Conservation (phyloP, 2,329 filamentous ascomycete genomes). For the Trichoderma asperellum region DNA sequence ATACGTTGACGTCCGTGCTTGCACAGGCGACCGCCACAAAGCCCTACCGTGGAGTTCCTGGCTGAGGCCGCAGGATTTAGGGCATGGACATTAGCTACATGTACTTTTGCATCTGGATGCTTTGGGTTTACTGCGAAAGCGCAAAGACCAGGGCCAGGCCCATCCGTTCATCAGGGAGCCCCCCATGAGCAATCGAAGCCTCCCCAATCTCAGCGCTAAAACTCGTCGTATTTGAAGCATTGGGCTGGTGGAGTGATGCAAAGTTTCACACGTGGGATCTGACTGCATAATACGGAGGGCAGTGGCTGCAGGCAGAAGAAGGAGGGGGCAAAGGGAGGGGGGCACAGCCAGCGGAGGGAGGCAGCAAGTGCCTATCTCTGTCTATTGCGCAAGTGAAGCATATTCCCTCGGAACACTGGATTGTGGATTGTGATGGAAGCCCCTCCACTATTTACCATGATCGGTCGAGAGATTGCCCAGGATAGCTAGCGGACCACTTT, state of each 20-base stretch:
- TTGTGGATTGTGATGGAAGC: background rate
- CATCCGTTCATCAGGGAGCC: background rate
- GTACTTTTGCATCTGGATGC: background rate
- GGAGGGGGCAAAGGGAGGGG: background rate
- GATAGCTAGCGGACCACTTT: background rate
- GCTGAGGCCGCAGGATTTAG: background rate
- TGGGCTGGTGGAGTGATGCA: background rate
- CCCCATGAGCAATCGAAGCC: background rate
- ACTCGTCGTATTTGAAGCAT: background rate
- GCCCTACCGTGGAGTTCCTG: background rate
- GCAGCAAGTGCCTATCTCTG: background rate
- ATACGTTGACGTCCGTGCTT: background rate
- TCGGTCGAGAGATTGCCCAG: background rate
- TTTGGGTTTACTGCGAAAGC: background rate
- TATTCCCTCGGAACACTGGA: background rate
- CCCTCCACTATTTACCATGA: background rate
- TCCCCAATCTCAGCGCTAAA: background rate
- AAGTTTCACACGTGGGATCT: slow-evolving; percentile 7
- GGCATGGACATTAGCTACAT: background rate
- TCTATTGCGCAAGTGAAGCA: background rate
- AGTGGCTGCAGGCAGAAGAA: background rate
- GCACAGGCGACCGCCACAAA: too few species aligned
- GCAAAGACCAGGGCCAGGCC: background rate
- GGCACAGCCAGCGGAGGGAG: background rate
- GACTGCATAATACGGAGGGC: background rate